Conservation (phyloP, 495 filamentous ascomycete species). For the Neurospora sp. region DNA sequence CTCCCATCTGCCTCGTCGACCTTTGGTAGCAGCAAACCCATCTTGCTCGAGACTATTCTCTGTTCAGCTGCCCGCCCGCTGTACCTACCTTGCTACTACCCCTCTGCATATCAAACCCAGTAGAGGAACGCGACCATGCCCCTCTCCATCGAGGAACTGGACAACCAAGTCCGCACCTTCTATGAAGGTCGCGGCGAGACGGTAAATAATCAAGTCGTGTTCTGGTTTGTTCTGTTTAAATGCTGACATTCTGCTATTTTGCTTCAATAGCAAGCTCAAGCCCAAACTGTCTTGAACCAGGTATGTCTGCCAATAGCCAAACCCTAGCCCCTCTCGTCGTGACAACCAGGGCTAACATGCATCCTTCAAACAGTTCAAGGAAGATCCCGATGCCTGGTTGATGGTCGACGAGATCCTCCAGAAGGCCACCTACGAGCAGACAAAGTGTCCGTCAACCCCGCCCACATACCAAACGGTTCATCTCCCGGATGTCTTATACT, state of each 20-base stretch:
- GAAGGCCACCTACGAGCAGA: constrained; percentile 82
- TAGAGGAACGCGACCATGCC: constrained; percentile 35
- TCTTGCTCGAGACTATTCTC: background rate
- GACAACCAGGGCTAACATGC: constrained; percentile 16
- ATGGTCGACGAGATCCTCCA: constrained; percentile 92
- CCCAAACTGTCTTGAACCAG: constrained; percentile 88
- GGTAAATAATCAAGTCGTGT: constrained; percentile 42
- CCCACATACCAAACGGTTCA: background rate
- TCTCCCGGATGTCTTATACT: constrained; percentile 24
- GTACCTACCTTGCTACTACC: background rate
- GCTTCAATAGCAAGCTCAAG: constrained; percentile 81
- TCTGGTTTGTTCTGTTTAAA: constrained; percentile 5
- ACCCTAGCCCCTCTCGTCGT: background rate
- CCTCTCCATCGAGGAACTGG: constrained; percentile 76
- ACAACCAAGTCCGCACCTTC: constrained; percentile 90
- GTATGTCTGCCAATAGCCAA: constrained; percentile 38
- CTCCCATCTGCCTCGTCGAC: background rate
- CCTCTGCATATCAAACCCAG: background rate
- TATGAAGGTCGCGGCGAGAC: constrained; percentile 90
- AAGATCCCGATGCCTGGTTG: constrained; percentile 95
- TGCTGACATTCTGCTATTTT: constrained; percentile 17
- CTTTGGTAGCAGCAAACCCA: background rate
- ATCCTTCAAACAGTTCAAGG: constrained; percentile 66
- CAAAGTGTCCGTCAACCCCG: constrained; percentile 65
- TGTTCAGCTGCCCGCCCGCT: background rate